phyloP scores from a whole-genome alignment of 169 alveolate species.

The Cryptosporidium xiaoi region DNA sequence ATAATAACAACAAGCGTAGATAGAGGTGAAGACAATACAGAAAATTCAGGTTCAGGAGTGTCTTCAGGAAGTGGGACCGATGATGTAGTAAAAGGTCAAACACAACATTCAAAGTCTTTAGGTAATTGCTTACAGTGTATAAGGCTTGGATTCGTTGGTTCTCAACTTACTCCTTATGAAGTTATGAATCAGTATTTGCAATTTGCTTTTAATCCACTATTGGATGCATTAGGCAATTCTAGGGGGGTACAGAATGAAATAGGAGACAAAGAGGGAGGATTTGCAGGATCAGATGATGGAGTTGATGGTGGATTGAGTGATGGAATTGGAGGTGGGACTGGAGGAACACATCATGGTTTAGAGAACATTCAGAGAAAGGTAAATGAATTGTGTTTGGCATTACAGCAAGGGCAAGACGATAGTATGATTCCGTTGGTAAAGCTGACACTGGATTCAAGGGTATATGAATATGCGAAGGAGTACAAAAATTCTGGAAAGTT shows the following conservation, averaged over 20 bases:
- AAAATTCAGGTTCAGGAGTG: background rate
- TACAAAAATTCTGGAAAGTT: conserved; percentile 78
- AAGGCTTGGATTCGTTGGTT: conserved; percentile 78
- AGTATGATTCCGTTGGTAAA: conserved; percentile 91
- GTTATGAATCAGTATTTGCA: conserved; percentile 78
- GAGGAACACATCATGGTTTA: conserved; percentile 44
- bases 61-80: background rate
- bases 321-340: background rate
- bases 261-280: conserved; percentile 30
- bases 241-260: conserved; percentile 1
- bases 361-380: conserved; percentile 79
- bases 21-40: conserved; percentile 22
- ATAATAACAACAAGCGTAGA: conserved; percentile 56
- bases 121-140: conserved; percentile 58
- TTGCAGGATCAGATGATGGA: background rate
- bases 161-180: conserved; percentile 75
- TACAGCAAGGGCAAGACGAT: conserved; percentile 92
- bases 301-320: conserved; percentile 3
- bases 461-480: conserved; percentile 83
- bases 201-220: conserved; percentile 78
- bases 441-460: conserved; percentile 88
- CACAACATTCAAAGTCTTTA: conserved; percentile 26
- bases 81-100: background rate
- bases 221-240: conserved; percentile 61
- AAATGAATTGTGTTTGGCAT: conserved; percentile 88